Evolutionary conservation across 768 basidiomycete genomes (phyloP).

Genomic region (Hydnomerulius pinastri): DNA sequence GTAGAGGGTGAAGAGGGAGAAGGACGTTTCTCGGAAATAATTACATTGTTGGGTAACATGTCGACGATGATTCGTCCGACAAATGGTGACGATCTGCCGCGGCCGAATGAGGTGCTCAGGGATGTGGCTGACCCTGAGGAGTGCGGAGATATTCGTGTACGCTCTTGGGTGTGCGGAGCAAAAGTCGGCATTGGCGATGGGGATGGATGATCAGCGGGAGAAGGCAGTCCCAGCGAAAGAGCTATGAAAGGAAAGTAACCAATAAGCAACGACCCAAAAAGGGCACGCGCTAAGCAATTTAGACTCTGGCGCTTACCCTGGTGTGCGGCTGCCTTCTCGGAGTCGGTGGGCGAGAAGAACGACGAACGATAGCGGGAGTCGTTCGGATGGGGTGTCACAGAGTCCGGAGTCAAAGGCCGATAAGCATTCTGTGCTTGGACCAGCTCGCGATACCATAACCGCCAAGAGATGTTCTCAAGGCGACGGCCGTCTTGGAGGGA

Average conservation of each 20-base stretch:
- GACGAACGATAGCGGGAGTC: conserved; percentile 24
- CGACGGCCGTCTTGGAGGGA: conserved; percentile 77
- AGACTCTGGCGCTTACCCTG: conserved; percentile 17
- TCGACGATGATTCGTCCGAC: conserved; percentile 57
- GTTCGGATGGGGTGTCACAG: conserved; percentile 19
- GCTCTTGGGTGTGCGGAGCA: conserved; percentile 30
- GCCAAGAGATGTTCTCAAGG: conserved; percentile 88
- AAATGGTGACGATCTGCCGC: conserved; percentile 26
- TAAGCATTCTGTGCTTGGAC: conserved; percentile 33
- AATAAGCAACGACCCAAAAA: conserved; percentile 16
- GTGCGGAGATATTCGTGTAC: conserved; percentile 27
- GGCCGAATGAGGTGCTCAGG: conserved; percentile 9
- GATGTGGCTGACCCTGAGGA: conserved; percentile 12
- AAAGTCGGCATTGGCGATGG: conserved; percentile 18
- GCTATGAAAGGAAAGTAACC: conserved; percentile 22
- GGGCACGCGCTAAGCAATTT: conserved; percentile 10
- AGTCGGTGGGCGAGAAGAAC: conserved; percentile 27
- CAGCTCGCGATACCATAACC: conserved; percentile 76
- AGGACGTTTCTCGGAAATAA: conserved; percentile 24
- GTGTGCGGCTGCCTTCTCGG: conserved; percentile 14
- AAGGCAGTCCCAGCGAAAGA: conserved; percentile 25
- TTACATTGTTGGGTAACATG: conserved; percentile 50
- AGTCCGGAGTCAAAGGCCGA: conserved; percentile 31
- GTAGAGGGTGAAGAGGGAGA: conserved; percentile 3
- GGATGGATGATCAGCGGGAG: conserved; percentile 31